Evolutionary conservation across 257 asterid species (phyloP).

Genomic region (Ehretia macrophylla): DNA sequence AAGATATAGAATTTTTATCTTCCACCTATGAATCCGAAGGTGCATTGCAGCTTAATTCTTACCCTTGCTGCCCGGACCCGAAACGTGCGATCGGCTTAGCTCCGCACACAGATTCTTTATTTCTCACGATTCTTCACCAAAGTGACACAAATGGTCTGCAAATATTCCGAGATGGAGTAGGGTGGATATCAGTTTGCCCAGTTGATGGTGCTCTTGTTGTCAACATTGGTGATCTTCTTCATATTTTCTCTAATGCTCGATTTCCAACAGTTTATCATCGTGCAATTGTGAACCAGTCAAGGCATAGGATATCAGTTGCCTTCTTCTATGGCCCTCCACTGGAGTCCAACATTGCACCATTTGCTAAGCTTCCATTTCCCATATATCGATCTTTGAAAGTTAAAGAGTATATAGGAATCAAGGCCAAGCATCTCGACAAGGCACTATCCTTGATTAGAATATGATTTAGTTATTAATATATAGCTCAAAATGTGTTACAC

Average conservation of each 20-base stretch:
- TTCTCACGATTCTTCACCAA: conserved; percentile 76
- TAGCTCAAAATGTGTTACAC: too few relatives aligned
- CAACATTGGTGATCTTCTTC: conserved; percentile 71
- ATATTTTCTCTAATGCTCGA: conserved; percentile 57
- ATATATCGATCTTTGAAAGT: conserved; percentile 40
- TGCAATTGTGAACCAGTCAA: conserved; percentile 43
- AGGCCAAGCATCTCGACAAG: conserved; percentile 55
- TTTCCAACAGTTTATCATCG: conserved; percentile 49
- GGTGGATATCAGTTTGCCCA: conserved; percentile 51
- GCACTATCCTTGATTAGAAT: conserved; percentile 37
- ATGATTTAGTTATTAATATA: conserved; percentile 1
- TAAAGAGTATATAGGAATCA: conserved; percentile 54
- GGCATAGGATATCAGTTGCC: conserved; percentile 49
- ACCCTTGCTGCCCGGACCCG: conserved; percentile 82
- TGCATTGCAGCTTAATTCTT: conserved; percentile 74
- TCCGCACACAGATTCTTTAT: conserved; percentile 74
- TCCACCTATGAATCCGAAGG: conserved; percentile 32
- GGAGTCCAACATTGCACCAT: conserved; percentile 43
- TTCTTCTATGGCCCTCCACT: conserved; percentile 55
- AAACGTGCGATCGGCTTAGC: conserved; percentile 63
- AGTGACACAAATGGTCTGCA: conserved; percentile 61
- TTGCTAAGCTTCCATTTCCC: conserved; percentile 24
- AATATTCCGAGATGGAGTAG: conserved; percentile 36
- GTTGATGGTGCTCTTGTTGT: conserved; percentile 48
- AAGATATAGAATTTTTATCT: conserved; percentile 21